Evolutionary conservation across 441 rosid species (phyloP).

Genomic region (Populus tomentosa): DNA sequence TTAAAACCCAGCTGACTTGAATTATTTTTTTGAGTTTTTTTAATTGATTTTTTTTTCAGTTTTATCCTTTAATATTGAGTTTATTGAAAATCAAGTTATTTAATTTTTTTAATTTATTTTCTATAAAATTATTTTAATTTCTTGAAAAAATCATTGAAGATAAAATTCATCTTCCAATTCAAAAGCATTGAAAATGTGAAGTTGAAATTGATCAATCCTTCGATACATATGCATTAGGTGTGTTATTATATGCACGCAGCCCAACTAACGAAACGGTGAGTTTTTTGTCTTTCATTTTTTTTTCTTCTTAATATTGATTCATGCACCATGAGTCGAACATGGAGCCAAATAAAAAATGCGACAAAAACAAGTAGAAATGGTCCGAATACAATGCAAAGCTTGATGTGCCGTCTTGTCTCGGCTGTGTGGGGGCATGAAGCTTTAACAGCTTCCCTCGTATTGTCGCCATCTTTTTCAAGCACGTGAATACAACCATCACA

Average conservation of each 20-base stretch:
- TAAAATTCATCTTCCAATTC: no score
- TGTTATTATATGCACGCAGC: no score
- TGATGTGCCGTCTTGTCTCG: background rate
- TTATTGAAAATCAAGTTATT: no score
- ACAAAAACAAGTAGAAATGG: background rate
- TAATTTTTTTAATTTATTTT: no score
- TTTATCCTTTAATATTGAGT: no score
- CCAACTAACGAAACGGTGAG: background rate
- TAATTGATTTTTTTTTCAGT: no score
- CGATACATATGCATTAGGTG: background rate
- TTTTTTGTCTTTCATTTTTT: no score
- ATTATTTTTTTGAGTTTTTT: no score
- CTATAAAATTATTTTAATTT: fast-evolving
- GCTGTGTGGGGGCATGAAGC: background rate
- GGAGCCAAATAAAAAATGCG: background rate
- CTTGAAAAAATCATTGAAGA: no score
- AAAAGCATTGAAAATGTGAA: no score
- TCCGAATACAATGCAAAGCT: background rate
- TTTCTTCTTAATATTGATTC: background rate
- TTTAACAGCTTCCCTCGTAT: background rate
- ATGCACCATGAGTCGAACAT: background rate
- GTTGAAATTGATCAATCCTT: background rate
- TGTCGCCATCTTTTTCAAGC: background rate
- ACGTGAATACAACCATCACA: background rate
- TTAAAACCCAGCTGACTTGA: no score